Percentiles rank a stretch among this genome's conserved stretches.
Evolutionary conservation across 371 early-diverging fungal species (phyloP).

Genomic region (Mortierella sp.): DNA sequence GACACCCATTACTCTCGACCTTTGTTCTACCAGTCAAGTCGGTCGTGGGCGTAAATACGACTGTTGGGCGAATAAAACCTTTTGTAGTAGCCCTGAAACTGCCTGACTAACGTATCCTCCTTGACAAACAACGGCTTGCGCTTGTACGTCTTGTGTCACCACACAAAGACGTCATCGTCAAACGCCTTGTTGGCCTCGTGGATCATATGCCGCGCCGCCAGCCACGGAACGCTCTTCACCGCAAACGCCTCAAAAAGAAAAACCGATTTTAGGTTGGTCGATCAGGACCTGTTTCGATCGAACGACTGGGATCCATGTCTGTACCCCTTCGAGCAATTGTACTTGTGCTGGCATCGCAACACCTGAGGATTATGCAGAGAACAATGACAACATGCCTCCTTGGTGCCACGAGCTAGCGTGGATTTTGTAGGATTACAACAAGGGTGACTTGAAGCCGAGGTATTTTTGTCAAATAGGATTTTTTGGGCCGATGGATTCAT

Average conservation of each 20-base stretch:
- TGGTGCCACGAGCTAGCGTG: no score
- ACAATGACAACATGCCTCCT: no score
- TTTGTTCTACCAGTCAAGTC: constrained; percentile 40
- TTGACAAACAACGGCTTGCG: constrained; percentile 46
- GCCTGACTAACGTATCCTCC: constrained; percentile 52
- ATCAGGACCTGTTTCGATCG: no score
- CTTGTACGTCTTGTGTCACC: constrained; percentile 53
- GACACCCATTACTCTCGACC: not conserved
- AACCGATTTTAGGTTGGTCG: no score
- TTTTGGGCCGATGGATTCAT: no score
- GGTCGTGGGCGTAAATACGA: constrained; percentile 52
- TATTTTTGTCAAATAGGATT: no score
- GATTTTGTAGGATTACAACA: no score
- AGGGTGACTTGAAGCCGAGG: no score
- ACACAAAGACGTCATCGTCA: constrained; percentile 56
- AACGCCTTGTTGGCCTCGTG: constrained; percentile 57
- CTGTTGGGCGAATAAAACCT: constrained; percentile 57
- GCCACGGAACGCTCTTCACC: constrained; percentile 38
- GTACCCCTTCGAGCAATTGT: no score
- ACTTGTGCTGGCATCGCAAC: no score
- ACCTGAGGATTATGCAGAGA: no score
- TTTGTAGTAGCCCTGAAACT: constrained; percentile 52
- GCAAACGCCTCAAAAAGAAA: constrained; percentile 55
- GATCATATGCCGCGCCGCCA: constrained; percentile 43
- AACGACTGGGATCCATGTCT: no score